Base-by-base conservation (phyloP, 2,329 filamentous ascomycete species). In the Orbilia ellipsospora region DNA sequence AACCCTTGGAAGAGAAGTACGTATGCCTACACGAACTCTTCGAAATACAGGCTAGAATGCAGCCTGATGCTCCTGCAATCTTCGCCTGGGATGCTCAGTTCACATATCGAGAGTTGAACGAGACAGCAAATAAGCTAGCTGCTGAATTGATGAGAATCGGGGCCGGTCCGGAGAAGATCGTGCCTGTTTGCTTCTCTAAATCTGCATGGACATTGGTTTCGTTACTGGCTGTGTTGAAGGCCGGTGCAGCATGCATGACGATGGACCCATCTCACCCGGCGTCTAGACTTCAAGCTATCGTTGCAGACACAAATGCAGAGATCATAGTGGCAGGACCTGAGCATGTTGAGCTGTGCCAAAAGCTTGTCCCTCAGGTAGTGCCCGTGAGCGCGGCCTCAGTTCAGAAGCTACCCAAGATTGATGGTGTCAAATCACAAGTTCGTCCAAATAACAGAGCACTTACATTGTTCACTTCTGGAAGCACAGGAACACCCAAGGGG, bases 361-460 rank as follows among this genome's bases (percentile, higher is more conserved):
- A 48, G 8, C 44, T 48, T 7, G 44, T 18, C 5, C 2, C 13
- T 15, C 16, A n/a, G 4, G 44, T 48, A 13, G 44, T 48, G 44
- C 13, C 13, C 4, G 44, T 48, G 13, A 18, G 8, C 6, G 44
- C 13, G 4, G 13, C 16, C 13, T 18, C 16, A 4, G 13, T 48
- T 7, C 44, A 48, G 4, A 4, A 48, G 13, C 2, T 48, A 48
- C 13, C 44, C 1, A 48, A 15, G 6, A 13, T 18, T 48, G 13
- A 18, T n/a, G 16, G 16, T n/a, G 15, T 48, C 16, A 48, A 48
- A 15, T n/a, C 13, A n/a, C 44, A 18, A n/a, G 44, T 18, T 12
- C 44, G 16, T 18, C 57, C 85, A 96, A 51, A 87, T 86, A 92
- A 86, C 73, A 81, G 94, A 23, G 93, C 94, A 23, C 97, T 97